Evolutionary conservation across 768 basidiomycete genomes (phyloP), one percentile per base, ranked within the genome.

Genomic region (Leucosporidium creatinivorum): DNA sequence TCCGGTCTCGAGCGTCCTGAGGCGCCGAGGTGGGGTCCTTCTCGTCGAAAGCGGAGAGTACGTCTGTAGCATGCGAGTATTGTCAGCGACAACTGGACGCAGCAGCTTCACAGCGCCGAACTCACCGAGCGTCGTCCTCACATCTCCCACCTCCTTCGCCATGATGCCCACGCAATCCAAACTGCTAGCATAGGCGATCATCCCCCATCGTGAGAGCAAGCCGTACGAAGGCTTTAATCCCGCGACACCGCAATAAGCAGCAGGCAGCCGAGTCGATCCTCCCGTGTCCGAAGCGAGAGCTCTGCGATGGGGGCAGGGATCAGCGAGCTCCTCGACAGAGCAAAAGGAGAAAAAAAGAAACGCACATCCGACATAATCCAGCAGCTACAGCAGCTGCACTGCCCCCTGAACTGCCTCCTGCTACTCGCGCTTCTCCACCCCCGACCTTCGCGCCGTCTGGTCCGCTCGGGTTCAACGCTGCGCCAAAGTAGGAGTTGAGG

Each of bases 171-270:
- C 92, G 72, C 91, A 93, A 74, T 99, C 96, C 18, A 99, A 80
- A 69, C 91, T 93, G 74, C 96, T 93, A 1, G 94, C 94, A 73
- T 90, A 99, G 0, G 92, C 87, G 5, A 99, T 84, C 0, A 97
- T 85, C 9, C 96, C 96, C 85, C 87, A 88, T 75, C 93, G 91
- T 74, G 90, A 92, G 36, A 97, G 79, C 50, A 97, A 80, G 5
- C 94, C 94, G 73, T 97, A 97, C 0, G 93, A 93, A 0, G 94
- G 94, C 75, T 99, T 99, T 54, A 97, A 79, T 0, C 96, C 96
- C 3, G 89, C 86, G 1, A 96, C 81, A 7, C 93, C 91, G 73
- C 91, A 96, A 75, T 97, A 97, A 3, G 92, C 87, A 0, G 96
- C 96, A 0, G 96, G 96, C 3, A 99, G 80, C 50, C 94, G 84